These are phyloP conservation scores for Coemansia asiatica DNA, from an alignment of 192 early-diverging fungal species.

Conservation along the genomic window DNA sequence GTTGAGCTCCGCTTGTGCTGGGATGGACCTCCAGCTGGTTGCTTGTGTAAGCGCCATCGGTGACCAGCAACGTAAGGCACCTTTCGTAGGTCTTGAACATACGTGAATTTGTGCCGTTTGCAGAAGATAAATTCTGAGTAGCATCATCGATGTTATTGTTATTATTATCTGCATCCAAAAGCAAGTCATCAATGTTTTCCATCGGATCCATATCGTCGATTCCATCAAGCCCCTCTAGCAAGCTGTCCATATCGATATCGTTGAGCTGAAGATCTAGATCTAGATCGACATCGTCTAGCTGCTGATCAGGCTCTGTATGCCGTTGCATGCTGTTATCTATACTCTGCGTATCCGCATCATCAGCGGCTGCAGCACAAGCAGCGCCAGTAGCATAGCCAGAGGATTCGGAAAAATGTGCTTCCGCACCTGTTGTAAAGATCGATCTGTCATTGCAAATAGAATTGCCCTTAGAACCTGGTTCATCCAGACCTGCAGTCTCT, in stretches of 20 bases:
- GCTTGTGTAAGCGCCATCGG: constrained; percentile 28
- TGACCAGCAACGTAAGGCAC: constrained; percentile 40
- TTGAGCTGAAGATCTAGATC: constrained; percentile 26
- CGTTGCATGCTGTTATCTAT: too few relatives aligned
- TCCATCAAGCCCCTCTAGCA: constrained; percentile 26
- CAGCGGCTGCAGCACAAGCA: too few relatives aligned
- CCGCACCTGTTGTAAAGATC: too few relatives aligned
- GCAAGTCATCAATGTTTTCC: constrained; percentile 21
- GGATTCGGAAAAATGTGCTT: too few relatives aligned
- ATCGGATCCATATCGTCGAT: constrained; percentile 14
- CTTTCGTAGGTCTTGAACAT: constrained; percentile 28
- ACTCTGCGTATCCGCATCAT: too few relatives aligned
- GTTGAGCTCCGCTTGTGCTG: constrained; percentile 10
- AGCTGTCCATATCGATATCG: constrained; percentile 34
- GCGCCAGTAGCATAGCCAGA: too few relatives aligned
- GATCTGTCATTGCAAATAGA: too few relatives aligned
- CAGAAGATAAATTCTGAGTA: neutral
- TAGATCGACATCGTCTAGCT: constrained; percentile 1
- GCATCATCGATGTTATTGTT: constrained; percentile 3
- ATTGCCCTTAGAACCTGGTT: too few relatives aligned
- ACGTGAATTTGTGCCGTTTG: neutral
- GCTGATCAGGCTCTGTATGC: neutral
- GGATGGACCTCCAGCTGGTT: constrained; percentile 11
- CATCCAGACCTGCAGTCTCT: neutral
- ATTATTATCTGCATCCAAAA: constrained; percentile 10